Conservation (phyloP, 352 stramenopile species). For the Thraustochytrium sp. region DNA sequence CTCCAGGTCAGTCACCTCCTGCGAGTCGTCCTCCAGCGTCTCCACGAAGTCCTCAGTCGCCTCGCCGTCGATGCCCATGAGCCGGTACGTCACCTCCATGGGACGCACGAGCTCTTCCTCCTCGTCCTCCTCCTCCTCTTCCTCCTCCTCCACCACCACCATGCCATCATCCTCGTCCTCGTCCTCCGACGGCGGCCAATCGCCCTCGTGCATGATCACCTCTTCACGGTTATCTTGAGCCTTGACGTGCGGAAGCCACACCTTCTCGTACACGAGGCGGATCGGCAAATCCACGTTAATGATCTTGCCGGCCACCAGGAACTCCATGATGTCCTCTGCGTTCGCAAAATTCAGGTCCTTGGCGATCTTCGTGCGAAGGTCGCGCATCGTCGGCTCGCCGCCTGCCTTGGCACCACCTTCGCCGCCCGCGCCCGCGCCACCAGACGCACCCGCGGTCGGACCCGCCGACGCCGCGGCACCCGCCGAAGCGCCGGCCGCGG, state of each 20-base stretch:
- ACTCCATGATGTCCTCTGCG: slow-evolving; percentile 57
- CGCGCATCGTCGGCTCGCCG: slow-evolving; percentile 52
- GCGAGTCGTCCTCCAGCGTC: slow-evolving; percentile 22
- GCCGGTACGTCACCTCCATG: slow-evolving; percentile 70
- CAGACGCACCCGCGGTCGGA: neutral
- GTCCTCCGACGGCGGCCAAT: neutral
- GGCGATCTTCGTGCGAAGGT: slow-evolving; percentile 66
- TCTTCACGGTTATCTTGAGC: slow-evolving; percentile 47
- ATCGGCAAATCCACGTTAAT: slow-evolving; percentile 59
- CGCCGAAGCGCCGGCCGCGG: slow-evolving; percentile 47
- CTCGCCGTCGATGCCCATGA: slow-evolving; percentile 71
- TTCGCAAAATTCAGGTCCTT: slow-evolving; percentile 72
- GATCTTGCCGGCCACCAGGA: slow-evolving; percentile 67
- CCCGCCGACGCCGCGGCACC: slow-evolving; percentile 57
- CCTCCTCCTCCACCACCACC: neutral
- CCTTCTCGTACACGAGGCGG: slow-evolving; percentile 48
- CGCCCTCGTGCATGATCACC: slow-evolving; percentile 22
- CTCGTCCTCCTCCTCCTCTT: neutral
- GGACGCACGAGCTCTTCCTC: slow-evolving; percentile 47
- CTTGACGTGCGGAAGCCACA: slow-evolving; percentile 45
- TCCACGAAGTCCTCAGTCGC: slow-evolving; percentile 72
- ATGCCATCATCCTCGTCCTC: slow-evolving; percentile 9
- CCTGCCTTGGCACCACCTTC: neutral
- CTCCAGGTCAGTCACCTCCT: slow-evolving; percentile 30
- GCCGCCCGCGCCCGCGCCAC: neutral